Conservation (phyloP, 768 basidiomycete species). For the Agaricus blazei region DNA sequence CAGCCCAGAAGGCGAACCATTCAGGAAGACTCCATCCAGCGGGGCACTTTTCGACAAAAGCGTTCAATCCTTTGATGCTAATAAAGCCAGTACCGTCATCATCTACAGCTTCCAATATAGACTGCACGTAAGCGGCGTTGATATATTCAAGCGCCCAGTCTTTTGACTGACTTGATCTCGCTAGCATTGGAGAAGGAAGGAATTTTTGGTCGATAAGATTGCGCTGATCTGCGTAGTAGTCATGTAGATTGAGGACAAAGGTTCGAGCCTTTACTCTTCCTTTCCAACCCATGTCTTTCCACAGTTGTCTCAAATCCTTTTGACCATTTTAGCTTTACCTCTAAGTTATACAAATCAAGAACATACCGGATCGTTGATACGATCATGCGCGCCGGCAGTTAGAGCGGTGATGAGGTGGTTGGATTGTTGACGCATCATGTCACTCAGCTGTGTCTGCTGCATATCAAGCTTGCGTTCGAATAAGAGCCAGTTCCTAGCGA, state of each 20-base stretch:
- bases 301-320: conserved; percentile 41
- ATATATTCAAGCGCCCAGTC: conserved; percentile 34
- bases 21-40: conserved; percentile 30
- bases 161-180: conserved; percentile 7
- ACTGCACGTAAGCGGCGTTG: conserved; percentile 31
- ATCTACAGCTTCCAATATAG: conserved; percentile 34
- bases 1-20: conserved; percentile 35
- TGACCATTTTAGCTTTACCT: not conserved
- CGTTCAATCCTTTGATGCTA: conserved; percentile 34
- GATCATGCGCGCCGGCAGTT: conserved; percentile 37
- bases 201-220: conserved; percentile 10
- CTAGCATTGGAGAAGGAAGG: conserved; percentile 14
- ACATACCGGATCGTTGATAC: conserved; percentile 34
- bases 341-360: not conserved
- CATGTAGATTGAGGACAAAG: conserved; percentile 38
- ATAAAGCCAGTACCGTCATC: conserved; percentile 37
- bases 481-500: conserved; percentile 31
- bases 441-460: conserved; percentile 32
- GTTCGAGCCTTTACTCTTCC: conserved; percentile 46
- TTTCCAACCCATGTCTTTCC: conserved; percentile 52
- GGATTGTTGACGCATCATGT: conserved; percentile 24
- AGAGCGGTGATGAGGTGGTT: conserved; percentile 36
- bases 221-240: conserved; percentile 26
- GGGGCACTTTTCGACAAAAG: conserved; percentile 26
- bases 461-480: conserved; percentile 44